Percentiles rank a stretch among this genome's conserved stretches.
Evolutionary conservation across 2,329 filamentous ascomycete genomes (phyloP).

Genomic region (Apiospora kogelbergensis): DNA sequence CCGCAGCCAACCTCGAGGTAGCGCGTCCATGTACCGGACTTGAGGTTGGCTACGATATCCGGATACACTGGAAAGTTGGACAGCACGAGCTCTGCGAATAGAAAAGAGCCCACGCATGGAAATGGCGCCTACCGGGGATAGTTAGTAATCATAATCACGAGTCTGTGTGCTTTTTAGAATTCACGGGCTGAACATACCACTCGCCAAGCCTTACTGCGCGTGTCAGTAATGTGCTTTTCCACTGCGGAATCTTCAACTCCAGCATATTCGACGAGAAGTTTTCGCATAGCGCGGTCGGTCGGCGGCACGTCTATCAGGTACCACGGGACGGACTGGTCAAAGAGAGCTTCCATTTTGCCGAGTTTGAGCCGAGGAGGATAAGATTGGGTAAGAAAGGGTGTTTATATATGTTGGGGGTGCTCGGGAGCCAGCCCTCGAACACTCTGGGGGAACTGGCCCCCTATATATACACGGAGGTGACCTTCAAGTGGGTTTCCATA

Average conservation of each 20-base stretch:
- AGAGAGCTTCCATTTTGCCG: neutral
- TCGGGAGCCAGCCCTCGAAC: too few species aligned
- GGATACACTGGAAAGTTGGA: conserved; percentile 7
- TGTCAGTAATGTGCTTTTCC: neutral
- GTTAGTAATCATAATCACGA: neutral
- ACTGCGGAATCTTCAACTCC: neutral
- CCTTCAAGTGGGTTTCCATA: neutral
- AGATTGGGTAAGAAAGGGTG: neutral
- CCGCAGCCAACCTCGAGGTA: conserved; percentile 7
- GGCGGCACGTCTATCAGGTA: neutral
- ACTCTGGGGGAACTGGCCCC: neutral
- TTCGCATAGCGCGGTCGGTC: neutral
- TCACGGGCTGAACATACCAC: neutral
- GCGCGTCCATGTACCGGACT: neutral
- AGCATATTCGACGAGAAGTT: conserved; percentile 6
- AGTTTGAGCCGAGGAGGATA: neutral
- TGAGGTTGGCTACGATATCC: neutral
- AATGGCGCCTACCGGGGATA: neutral
- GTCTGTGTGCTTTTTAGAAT: too few species aligned
- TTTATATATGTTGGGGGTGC: too few species aligned
- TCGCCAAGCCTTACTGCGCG: neutral
- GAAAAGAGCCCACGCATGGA: conserved; percentile 8
- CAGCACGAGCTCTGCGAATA: conserved; percentile 3
- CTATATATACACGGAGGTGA: neutral
- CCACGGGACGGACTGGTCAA: neutral